A percentile compares a stretch with the other conserved stretches of the same genome.
Evolutionary conservation across 139 green algal species (phyloP).

Genomic region (Coccomyxa sp.): DNA sequence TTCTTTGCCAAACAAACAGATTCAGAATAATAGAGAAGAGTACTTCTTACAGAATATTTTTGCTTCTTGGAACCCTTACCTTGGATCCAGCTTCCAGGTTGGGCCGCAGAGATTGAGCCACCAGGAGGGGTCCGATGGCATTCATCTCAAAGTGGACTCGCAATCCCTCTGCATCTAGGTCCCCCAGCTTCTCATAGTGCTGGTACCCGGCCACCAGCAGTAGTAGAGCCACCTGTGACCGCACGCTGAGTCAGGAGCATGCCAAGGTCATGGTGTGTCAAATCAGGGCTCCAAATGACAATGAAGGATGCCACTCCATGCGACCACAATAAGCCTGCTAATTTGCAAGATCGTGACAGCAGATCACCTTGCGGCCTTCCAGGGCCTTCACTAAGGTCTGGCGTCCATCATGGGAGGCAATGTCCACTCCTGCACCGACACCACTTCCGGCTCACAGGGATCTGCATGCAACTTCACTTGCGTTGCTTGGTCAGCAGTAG

Average conservation of each 20-base stretch:
- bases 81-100: constrained; percentile 23
- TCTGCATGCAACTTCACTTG: neutral
- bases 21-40: neutral
- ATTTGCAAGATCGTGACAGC: neutral
- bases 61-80: constrained; percentile 9
- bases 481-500: no score
- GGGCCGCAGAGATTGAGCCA: constrained; percentile 23
- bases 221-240: constrained; percentile 29
- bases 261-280: neutral
- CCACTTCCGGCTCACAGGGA: neutral
- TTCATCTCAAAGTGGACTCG: constrained; percentile 51
- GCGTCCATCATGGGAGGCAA: constrained; percentile 7
- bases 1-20: neutral
- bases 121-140: constrained; percentile 43
- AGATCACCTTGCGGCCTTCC: neutral
- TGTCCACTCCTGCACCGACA: constrained; percentile 22
- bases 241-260: neutral
- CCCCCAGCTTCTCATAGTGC: constrained; percentile 24
- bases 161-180: constrained; percentile 22
- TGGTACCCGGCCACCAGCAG: constrained; percentile 46
- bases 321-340: neutral
- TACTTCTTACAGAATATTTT: neutral
- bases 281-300: neutral
- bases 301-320: neutral
- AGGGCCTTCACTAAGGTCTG: neutral